Conservation (phyloP, 1,284 basidiomycete genomes). For the Ustilago lituana region DNA sequence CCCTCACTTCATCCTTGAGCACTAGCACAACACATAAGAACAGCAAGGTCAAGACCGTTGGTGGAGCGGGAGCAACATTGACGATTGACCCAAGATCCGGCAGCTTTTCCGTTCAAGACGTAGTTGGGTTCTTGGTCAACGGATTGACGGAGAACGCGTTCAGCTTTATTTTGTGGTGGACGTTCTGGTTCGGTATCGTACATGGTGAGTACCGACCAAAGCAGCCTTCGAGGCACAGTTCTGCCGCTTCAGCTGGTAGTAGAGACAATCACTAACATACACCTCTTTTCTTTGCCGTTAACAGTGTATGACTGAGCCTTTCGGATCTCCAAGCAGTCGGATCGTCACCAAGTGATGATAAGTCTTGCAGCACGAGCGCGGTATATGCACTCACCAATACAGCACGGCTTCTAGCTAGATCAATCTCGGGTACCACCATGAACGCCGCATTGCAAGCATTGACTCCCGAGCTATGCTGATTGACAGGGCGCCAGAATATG, state of each 20-base stretch:
- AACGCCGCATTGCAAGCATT: no score
- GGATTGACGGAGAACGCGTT: slow-evolving; percentile 58
- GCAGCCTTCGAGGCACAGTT: neutral
- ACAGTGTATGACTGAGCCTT: no score
- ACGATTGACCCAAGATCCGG: slow-evolving; percentile 33
- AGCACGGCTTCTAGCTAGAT: no score
- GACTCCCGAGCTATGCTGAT: no score
- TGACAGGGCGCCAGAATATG: neutral
- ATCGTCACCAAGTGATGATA: no score
- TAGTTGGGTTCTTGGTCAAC: slow-evolving; percentile 23
- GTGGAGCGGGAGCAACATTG: neutral
- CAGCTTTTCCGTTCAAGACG: slow-evolving; percentile 21
- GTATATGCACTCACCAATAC: no score
- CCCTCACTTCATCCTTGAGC: slow-evolving; percentile 1
- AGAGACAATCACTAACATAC: no score
- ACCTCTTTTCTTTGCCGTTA: no score
- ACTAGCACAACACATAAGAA: neutral
- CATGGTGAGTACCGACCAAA: slow-evolving; percentile 52
- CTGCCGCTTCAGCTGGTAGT: no score
- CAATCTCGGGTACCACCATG: no score
- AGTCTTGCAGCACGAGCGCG: no score
- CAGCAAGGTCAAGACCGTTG: slow-evolving; percentile 7
- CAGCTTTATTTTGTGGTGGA: slow-evolving; percentile 65
- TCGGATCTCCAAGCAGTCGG: no score
- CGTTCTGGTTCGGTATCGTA: slow-evolving; percentile 63